Evolutionary conservation across 2,329 filamentous ascomycete species (phyloP).

Genomic region (Pseudogymnoascus sp.): DNA sequence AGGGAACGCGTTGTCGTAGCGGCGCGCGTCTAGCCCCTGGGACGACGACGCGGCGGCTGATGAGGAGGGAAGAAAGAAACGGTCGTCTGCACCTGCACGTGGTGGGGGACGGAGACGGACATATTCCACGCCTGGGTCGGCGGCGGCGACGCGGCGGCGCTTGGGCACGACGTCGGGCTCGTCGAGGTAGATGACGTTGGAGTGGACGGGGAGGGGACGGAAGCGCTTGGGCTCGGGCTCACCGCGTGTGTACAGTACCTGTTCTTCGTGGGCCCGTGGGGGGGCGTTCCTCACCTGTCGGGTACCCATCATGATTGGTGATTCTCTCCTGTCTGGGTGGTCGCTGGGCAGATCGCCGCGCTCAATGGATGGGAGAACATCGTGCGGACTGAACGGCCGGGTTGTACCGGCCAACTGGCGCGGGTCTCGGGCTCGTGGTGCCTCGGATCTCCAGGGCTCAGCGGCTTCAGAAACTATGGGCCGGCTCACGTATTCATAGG

Average conservation of each 20-base stretch:
- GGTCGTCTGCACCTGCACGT: neutral
- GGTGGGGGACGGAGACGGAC: neutral
- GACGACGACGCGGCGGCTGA: neutral
- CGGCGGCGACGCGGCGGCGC: neutral
- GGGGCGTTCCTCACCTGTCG: neutral
- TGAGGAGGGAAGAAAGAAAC: neutral
- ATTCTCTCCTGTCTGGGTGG: neutral
- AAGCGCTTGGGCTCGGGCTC: constrained; percentile 1
- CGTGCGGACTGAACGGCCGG: neutral
- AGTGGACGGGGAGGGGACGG: neutral
- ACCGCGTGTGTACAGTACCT: constrained; percentile 1
- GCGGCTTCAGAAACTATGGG: neutral
- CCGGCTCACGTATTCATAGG: neutral
- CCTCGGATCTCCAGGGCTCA: neutral
- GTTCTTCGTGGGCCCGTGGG: neutral
- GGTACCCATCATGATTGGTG: neutral
- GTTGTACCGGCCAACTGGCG: neutral
- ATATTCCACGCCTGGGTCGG: neutral
- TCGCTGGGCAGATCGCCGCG: neutral
- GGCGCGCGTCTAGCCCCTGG: neutral
- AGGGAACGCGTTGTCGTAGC: neutral
- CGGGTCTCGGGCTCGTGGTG: neutral
- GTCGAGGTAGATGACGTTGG: constrained; percentile 5
- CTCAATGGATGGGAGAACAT: constrained; percentile 1
- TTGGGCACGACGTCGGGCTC: neutral